Base-by-base conservation (phyloP, 179 eudicot genomes). In the Actinidia arguta region DNA sequence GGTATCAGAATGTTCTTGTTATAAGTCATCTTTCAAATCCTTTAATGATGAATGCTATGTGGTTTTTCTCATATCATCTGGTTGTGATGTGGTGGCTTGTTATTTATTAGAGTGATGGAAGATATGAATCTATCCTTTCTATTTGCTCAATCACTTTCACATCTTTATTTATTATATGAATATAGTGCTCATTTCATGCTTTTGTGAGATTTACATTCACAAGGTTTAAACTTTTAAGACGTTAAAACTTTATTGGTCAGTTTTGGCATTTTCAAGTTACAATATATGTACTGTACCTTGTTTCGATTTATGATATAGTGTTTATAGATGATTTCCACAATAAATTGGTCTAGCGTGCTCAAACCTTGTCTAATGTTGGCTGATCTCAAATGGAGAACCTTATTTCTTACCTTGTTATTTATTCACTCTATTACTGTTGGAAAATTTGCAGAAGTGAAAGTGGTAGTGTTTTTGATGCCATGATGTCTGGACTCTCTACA, bases 391-490 rank as follows among this genome's bases (percentile, higher is more conserved):
- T 58, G 46, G 22, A 61, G 48, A 25, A 69, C 11, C 71, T 50
- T 70, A 24, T 68, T 66, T 48, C 47, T 50, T 62, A 42, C 61
- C 74, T 67, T 70, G 27, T 70, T 6, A 22, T 69, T 47, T 71
- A 50, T 24, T 88, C 77, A 82, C 71, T 84, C 71, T 22, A 25
- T 48, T 24, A 58, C 74, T 83, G 75, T 83, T 71, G 52, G 24
- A 22, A 88, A 81, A 88, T 78, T 68, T 87, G 67, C 96, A 97
- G 99, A 94, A 78, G 94, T 97, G 68, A 95, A 94, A 90, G 98
- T 97, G 91, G 98, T 97, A 84, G 92, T 86, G 99, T 95, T 80
- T 97, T 97, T 92, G 99, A 97, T 92, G 97, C 99, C 55, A 84
- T 90, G 96, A 90, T 92, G 98, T 95, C 99, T 66, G 98, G 99